phyloP scores from a whole-genome alignment of 1,284 basidiomycete genomes.

The Meripilus lineatus region DNA sequence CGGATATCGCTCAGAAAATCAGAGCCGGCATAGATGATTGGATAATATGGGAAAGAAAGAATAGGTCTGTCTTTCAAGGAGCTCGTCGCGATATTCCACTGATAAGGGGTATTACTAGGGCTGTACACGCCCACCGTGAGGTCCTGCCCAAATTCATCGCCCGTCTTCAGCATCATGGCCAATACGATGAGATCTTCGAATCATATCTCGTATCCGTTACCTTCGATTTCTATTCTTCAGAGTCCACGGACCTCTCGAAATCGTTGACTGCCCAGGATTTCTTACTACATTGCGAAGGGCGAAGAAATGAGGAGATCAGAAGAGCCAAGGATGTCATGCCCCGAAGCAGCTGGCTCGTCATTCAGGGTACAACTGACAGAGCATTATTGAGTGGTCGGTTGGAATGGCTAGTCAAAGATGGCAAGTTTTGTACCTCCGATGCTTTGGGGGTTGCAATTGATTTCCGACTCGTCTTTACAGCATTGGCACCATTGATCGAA shows the following conservation, averaged over 20 bases:
- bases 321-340: conserved; percentile 49
- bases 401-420: conserved; percentile 53
- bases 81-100: too few species aligned
- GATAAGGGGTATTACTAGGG: conserved; percentile 18
- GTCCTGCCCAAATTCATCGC: conserved; percentile 44
- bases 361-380: conserved; percentile 47
- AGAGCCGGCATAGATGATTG: conserved; percentile 49
- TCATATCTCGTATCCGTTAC: conserved; percentile 46
- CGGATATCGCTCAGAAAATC: conserved; percentile 40
- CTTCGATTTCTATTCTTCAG: conserved; percentile 44
- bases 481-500: conserved; percentile 54
- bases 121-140: conserved; percentile 27
- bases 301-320: conserved; percentile 51
- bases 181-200: conserved; percentile 53
- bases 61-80: conserved; percentile 28
- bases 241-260: conserved; percentile 39
- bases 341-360: conserved; percentile 41
- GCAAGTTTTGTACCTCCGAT: conserved; percentile 33
- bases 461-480: conserved; percentile 30
- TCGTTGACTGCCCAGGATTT: conserved; percentile 48
- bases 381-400: conserved; percentile 47
- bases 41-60: conserved; percentile 50
- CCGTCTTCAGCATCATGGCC: conserved; percentile 49
- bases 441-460: neutral
- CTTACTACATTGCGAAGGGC: conserved; percentile 42